These are phyloP conservation scores for Chlorencoelia australis DNA, from an alignment of 2,329 filamentous ascomycete species.

Conservation along the genomic window DNA sequence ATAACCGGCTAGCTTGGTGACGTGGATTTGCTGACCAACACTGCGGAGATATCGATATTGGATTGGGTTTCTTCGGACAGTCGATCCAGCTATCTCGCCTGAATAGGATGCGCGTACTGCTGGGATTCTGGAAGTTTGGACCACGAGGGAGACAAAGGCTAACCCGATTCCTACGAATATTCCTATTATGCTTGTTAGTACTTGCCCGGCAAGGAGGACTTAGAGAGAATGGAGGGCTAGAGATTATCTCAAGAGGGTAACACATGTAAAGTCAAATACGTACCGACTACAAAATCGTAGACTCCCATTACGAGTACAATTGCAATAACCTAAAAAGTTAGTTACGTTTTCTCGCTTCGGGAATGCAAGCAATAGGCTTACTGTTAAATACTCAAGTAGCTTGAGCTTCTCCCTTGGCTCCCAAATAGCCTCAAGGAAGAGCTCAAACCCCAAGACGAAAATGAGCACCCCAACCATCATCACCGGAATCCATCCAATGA, in stretches of 20 bases:
- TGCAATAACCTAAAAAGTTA: constrained; percentile 51
- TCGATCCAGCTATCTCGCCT: constrained; percentile 81
- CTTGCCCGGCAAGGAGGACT: too few relatives aligned
- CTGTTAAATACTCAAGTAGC: constrained; percentile 78
- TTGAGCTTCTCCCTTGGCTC: constrained; percentile 83
- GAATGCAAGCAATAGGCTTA: constrained; percentile 28
- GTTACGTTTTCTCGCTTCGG: constrained; percentile 2
- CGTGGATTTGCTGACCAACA: constrained; percentile 78
- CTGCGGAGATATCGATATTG: constrained; percentile 80
- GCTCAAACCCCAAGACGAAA: constrained; percentile 86
- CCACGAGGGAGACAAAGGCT: constrained; percentile 81
- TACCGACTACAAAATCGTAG: constrained; percentile 90
- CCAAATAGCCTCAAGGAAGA: constrained; percentile 81
- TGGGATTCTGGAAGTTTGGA: constrained; percentile 83
- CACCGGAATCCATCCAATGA: constrained; percentile 90
- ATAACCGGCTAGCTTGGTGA: constrained; percentile 87
- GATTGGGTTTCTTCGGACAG: constrained; percentile 80
- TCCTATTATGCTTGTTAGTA: too few relatives aligned
- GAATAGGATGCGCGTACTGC: constrained; percentile 86
- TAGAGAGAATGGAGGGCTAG: too few relatives aligned
- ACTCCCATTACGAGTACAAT: constrained; percentile 95
- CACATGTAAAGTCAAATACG: too few relatives aligned
- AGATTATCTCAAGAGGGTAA: too few relatives aligned
- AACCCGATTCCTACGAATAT: constrained; percentile 87
- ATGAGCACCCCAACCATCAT: constrained; percentile 96